Conservation (phyloP, 768 basidiomycete species). For the Coprinopsis strossmayeri region DNA sequence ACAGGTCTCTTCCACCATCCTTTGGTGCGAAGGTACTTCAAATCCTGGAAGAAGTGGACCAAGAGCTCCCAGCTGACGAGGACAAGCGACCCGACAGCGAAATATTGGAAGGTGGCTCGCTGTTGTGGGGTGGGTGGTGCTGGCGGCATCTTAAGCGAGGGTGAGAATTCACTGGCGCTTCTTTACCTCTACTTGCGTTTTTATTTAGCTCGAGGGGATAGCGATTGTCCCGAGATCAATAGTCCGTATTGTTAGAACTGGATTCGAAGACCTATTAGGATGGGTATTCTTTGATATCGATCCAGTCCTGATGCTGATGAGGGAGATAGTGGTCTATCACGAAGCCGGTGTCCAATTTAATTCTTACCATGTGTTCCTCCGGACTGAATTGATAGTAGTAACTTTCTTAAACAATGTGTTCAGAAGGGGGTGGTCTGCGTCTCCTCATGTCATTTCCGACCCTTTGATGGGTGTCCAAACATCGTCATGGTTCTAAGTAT, state of each 20-base stretch:
- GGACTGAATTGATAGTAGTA: no score
- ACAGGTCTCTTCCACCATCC: neutral
- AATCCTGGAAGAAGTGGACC: neutral
- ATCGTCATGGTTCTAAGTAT: neutral
- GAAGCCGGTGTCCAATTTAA: no score
- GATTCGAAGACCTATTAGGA: no score
- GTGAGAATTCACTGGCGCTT: no score
- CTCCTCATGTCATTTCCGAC: neutral
- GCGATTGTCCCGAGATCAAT: no score
- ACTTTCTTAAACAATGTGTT: no score
- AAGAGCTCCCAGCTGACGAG: slow-evolving; percentile 1
- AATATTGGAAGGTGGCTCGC: neutral
- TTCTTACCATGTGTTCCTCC: no score
- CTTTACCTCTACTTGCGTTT: neutral
- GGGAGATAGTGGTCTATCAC: no score
- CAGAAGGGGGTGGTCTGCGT: neutral
- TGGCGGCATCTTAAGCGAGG: neutral
- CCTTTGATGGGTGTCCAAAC: neutral
- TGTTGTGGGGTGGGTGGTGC: neutral
- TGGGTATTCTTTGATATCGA: no score
- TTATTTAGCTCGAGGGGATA: neutral
- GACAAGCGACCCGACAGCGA: neutral
- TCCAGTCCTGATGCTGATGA: no score
- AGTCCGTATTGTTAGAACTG: no score
- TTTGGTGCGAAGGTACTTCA: neutral